Base-by-base conservation (phyloP, 2,329 filamentous ascomycete genomes). In the Trichoderma sp. region DNA sequence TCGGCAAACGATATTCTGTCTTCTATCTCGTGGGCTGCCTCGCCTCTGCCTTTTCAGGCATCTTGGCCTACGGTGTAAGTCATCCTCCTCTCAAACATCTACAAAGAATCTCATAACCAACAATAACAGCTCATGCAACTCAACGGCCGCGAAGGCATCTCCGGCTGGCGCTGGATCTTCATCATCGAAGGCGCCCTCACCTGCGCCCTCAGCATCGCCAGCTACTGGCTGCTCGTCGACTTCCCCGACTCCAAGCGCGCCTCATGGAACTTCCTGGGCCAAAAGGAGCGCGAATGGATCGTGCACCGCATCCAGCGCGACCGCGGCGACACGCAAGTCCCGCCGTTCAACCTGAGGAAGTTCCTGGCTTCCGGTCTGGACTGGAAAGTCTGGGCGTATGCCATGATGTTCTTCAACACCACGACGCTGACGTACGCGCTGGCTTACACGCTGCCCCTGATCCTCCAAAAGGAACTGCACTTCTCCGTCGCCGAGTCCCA, bases 401-500 rank as follows among this genome's bases (percentile, higher is more conserved):
- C 84, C 67, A 73, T 88, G 72, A 83, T 89, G 73, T 87, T 86
- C 76, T 88, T 88, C 81, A 88, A 87, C 78, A 87, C 87, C 2
- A 93, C 92, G 0, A 92, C 91, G 13, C 86, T 92, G 62, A 86
- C 86, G 1, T 96, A 96, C 77, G 88, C 92, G 0, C 86, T 96
- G 10, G 90, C 91, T 2, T 95, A 92, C 78, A 95, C 94, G 76
- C 80, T 94, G 4, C 92, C 92, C 7, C 87, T 94, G 74, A 92
- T 96, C 73, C 87, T 96, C 16, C 79, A 82, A 74, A 74, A 43
- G 85, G 82, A 77, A 87, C 13, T 94, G 83, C 86, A 87, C 16
- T 94, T 92, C 81, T 82, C 79, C 58, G 82, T 90, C 5, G 89
- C 84, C 8, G 82, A 82, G 60, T 83, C 91, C 0, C 91, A 93